Conservation (phyloP, 192 early-diverging fungal genomes). For the Fimicolochytrium jonesii region DNA sequence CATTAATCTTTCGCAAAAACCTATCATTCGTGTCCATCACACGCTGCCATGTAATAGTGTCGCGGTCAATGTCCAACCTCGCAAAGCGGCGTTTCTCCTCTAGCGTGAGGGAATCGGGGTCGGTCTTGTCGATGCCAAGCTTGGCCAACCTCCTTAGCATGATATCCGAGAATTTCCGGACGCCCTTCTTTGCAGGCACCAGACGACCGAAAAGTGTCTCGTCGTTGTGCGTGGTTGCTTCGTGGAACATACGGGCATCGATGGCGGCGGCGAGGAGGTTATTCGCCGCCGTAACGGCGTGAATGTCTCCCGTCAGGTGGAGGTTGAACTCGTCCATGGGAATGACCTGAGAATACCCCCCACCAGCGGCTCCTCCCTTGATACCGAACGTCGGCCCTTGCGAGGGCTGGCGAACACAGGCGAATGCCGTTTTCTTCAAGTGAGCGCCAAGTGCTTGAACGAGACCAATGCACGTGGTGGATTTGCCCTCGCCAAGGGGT, state of each 20-base stretch:
- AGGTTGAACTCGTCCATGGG: constrained; percentile 99
- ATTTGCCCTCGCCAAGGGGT: constrained; percentile 98
- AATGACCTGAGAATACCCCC: constrained; percentile 98
- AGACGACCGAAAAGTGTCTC: constrained; percentile 83
- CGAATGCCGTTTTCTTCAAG: constrained; percentile 79
- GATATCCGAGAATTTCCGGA: constrained; percentile 73
- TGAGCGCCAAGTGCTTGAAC: constrained; percentile 95
- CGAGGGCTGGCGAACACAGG: constrained; percentile 98
- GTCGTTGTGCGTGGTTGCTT: constrained; percentile 72
- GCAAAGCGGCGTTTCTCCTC: constrained; percentile 80
- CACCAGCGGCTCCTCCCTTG: constrained; percentile 97
- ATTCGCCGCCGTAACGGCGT: constrained; percentile 96
- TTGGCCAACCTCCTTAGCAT: constrained; percentile 77
- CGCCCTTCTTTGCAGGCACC: constrained; percentile 82
- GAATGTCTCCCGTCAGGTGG: constrained; percentile 98
- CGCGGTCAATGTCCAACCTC: constrained; percentile 91
- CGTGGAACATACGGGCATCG: constrained; percentile 97
- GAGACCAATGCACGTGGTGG: constrained; percentile 93
- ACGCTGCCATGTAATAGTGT: constrained; percentile 93
- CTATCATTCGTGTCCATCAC: constrained; percentile 96
- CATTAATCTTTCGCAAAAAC: constrained; percentile 85
- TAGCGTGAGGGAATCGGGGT: constrained; percentile 72
- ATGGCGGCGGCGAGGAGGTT: constrained; percentile 97
- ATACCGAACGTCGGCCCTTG: constrained; percentile 99
- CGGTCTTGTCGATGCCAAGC: constrained; percentile 77